Conservation (phyloP, 768 basidiomycete genomes). For the Lentinula sp. region DNA sequence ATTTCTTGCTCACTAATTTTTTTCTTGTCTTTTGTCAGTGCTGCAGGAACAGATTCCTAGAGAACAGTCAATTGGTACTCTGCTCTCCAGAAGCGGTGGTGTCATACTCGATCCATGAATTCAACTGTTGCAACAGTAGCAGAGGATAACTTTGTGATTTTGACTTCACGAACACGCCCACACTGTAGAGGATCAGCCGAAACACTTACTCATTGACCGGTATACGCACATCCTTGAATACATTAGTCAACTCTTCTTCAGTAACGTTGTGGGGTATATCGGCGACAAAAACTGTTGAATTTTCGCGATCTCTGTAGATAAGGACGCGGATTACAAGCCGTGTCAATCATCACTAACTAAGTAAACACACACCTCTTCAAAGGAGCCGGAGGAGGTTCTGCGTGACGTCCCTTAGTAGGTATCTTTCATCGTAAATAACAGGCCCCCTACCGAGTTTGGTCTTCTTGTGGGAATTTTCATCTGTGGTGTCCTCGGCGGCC, state of each 20-base stretch:
- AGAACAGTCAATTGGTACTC: slow-evolving; percentile 3
- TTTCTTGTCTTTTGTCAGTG: slow-evolving; percentile 94
- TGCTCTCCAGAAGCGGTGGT: background rate
- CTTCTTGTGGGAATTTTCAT: slow-evolving; percentile 47
- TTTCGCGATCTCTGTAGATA: slow-evolving; percentile 80
- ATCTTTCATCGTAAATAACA: background rate
- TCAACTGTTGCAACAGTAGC: slow-evolving; percentile 81
- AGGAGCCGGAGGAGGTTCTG: slow-evolving; percentile 39
- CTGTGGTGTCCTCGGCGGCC: slow-evolving; percentile 46
- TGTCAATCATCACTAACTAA: background rate
- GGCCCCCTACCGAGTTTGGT: slow-evolving; percentile 47
- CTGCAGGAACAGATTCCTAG: slow-evolving; percentile 78
- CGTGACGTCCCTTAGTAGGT: background rate
- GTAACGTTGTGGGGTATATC: slow-evolving; percentile 51
- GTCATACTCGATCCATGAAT: slow-evolving; percentile 60
- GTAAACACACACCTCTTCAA: slow-evolving; percentile 50
- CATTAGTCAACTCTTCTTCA: slow-evolving; percentile 58
- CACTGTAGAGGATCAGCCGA: slow-evolving; percentile 48
- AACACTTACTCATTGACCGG: background rate
- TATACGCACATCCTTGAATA: slow-evolving; percentile 79
- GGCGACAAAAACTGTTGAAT: slow-evolving; percentile 84
- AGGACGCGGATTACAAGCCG: background rate
- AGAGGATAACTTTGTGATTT: slow-evolving; percentile 53
- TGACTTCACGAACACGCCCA: slow-evolving; percentile 80
- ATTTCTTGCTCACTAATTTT: slow-evolving; percentile 71